phyloP scores from a whole-genome alignment of 2,329 filamentous ascomycete genomes.

The Fusarium luffae region DNA sequence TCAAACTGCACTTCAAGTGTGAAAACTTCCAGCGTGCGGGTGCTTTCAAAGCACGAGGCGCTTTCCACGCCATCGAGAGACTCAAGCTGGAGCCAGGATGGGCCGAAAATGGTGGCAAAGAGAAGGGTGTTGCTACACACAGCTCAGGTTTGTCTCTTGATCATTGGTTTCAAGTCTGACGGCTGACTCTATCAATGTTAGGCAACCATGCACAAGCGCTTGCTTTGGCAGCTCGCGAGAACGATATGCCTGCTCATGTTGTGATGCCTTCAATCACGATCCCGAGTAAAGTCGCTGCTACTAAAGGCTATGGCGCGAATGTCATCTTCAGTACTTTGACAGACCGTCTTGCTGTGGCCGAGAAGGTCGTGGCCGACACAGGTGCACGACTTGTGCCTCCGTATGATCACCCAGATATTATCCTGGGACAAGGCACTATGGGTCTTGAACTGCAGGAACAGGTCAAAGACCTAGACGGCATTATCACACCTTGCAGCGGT shows the following conservation, averaged over 20 bases:
- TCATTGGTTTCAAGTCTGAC: accelerated
- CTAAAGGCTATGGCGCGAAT: neutral
- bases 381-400: neutral
- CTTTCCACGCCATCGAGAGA: neutral
- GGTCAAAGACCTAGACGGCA: neutral
- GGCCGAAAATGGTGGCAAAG: neutral
- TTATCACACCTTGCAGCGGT: neutral
- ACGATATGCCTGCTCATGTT: slow-evolving; percentile 1
- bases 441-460: neutral
- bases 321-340: slow-evolving; percentile 1
- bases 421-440: slow-evolving; percentile 1
- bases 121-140: neutral
- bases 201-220: slow-evolving; percentile 6
- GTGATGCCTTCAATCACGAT: slow-evolving; percentile 8
- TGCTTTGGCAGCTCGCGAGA: neutral
- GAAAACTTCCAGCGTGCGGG: slow-evolving; percentile 4
- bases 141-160: neutral
- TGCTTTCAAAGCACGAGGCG: neutral
- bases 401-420: neutral
- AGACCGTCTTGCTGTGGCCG: neutral
- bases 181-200: neutral
- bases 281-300: neutral
- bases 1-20: slow-evolving; percentile 1
- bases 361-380: neutral
- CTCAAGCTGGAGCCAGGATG: neutral